phyloP scores from a whole-genome alignment of 345 rosid genomes.

The Salix dunnii region DNA sequence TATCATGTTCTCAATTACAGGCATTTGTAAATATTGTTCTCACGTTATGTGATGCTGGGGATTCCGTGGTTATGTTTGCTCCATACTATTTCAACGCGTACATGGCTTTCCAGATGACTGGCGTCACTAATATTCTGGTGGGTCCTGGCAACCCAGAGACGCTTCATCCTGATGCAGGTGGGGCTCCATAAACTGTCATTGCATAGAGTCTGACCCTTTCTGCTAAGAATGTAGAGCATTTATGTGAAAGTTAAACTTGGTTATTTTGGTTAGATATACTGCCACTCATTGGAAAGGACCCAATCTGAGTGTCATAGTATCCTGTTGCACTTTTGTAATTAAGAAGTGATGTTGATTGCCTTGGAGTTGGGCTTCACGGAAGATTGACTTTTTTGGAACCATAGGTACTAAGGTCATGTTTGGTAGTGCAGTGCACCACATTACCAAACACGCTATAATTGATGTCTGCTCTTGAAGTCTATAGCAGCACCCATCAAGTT shows the following conservation, averaged over 20 bases:
- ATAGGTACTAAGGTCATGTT: not conserved
- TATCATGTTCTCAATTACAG: conserved; percentile 39
- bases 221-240: not conserved
- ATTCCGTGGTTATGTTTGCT: conserved; percentile 87
- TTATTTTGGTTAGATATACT: not conserved
- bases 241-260: not conserved
- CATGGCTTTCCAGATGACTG: conserved; percentile 99
- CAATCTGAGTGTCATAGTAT: not conserved
- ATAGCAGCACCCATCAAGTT: not conserved
- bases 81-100: conserved; percentile 97
- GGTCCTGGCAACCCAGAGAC: conserved; percentile 71
- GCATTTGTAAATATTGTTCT: conserved; percentile 92
- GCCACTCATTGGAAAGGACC: not conserved
- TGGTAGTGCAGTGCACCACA: too few relatives aligned
- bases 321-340: not conserved
- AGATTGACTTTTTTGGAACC: not conserved
- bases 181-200: conserved; percentile 7
- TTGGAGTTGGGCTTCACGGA: not conserved
- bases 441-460: not conserved
- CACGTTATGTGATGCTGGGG: conserved; percentile 81
- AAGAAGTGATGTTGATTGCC: not conserved
- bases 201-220: not conserved
- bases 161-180: conserved; percentile 91
- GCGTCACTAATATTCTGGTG: conserved; percentile 74
- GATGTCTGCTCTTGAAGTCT: not conserved